Conservation (phyloP, 495 filamentous ascomycete species). For the Hypoxylon intermedium region DNA sequence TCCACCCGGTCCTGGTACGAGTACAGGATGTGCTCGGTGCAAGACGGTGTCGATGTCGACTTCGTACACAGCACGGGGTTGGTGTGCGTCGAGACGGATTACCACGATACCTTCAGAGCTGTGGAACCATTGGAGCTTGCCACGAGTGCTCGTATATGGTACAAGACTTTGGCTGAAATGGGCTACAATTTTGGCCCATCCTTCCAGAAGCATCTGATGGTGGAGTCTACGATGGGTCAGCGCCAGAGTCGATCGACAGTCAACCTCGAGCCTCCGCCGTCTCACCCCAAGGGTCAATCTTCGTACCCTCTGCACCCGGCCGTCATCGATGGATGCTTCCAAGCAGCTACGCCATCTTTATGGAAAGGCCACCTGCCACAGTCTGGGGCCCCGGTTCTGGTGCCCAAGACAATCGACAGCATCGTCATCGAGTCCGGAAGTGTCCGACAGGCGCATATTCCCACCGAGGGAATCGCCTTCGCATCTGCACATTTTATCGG, state of each 20-base stretch:
- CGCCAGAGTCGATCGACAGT: constrained; percentile 5
- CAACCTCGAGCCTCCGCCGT: constrained; percentile 12
- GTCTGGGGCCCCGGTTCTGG: not conserved
- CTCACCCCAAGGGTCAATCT: constrained; percentile 40
- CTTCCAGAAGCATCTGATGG: constrained; percentile 34
- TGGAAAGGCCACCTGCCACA: constrained; percentile 8
- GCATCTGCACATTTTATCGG: constrained; percentile 3
- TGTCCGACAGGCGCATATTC: too few relatives aligned
- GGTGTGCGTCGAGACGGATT: not conserved
- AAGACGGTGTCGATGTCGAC: not conserved
- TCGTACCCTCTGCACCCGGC: constrained; percentile 53
- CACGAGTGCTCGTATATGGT: constrained; percentile 32
- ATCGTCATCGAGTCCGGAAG: too few relatives aligned
- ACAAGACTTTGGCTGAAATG: constrained; percentile 40
- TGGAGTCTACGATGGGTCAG: constrained; percentile 40
- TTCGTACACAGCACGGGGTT: constrained; percentile 5
- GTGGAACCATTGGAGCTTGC: constrained; percentile 10
- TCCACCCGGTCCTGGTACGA: not conserved
- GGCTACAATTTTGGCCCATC: constrained; percentile 42
- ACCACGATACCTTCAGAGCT: not conserved
- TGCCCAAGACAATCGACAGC: constrained; percentile 1
- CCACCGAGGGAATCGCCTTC: not conserved
- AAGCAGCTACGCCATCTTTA: constrained; percentile 35
- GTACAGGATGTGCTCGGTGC: not conserved
- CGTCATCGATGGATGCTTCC: constrained; percentile 47